phyloP scores from a whole-genome alignment of 257 asterid species.

The Solanum corneliomulleri region DNA sequence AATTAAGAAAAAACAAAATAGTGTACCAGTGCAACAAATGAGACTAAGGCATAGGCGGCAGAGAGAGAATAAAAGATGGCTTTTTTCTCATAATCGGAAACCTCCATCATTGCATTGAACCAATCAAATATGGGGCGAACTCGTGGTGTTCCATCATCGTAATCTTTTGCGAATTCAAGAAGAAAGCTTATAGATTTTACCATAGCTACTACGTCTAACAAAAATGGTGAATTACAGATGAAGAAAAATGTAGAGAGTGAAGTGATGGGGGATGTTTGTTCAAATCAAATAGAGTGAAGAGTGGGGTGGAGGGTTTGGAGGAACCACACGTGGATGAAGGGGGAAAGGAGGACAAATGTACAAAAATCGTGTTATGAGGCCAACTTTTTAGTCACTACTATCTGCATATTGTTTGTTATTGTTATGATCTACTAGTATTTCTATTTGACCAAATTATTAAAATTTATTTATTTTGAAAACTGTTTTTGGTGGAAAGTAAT shows the following conservation, averaged over 20 bases:
- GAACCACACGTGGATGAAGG: neutral
- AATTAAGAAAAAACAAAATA: neutral
- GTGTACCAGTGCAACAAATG: constrained; percentile 20
- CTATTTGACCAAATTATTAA: neutral
- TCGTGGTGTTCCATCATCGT: neutral
- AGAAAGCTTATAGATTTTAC: neutral
- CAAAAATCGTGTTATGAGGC: neutral
- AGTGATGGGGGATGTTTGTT: neutral
- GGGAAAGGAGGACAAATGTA: neutral
- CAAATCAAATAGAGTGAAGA: neutral
- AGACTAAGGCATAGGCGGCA: constrained; percentile 16
- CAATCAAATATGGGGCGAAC: neutral
- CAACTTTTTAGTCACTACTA: neutral
- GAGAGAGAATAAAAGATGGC: constrained; percentile 16
- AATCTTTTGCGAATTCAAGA: neutral
- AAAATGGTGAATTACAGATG: neutral
- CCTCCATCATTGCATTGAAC: constrained; percentile 4
- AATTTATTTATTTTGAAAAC: too few relatives aligned
- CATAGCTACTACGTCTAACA: neutral
- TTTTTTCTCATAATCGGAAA: neutral
- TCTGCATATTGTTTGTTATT: neutral
- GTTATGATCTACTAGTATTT: neutral
- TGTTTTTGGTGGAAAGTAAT: neutral
- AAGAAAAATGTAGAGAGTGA: neutral
- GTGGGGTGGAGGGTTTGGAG: neutral